Evolutionary conservation across 139 green algal genomes (phyloP).

Genomic region (Edaphochlamys debaryana): DNA sequence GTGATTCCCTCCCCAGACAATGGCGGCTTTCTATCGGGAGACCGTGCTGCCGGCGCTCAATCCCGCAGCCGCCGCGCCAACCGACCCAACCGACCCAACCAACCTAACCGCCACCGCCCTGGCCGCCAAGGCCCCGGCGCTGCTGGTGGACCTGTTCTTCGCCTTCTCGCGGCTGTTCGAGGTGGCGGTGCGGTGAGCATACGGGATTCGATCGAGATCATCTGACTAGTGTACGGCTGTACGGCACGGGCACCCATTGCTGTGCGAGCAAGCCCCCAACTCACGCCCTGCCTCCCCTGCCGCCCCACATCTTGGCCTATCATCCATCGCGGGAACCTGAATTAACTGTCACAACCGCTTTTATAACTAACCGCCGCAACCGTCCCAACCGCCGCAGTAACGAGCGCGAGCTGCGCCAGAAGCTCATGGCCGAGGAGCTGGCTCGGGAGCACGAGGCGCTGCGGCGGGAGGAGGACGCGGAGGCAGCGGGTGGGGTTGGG

Average conservation of each 20-base stretch:
- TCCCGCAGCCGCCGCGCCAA: not conserved
- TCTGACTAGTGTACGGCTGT: too few species aligned
- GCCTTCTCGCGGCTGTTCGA: constrained; percentile 37
- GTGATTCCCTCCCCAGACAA: constrained; percentile 17
- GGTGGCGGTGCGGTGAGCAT: constrained; percentile 4
- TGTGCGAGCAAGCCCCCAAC: too few species aligned
- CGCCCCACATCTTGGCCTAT: too few species aligned
- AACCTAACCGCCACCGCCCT: not conserved
- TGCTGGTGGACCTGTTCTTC: constrained; percentile 30
- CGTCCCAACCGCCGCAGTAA: not conserved
- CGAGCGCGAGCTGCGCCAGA: constrained; percentile 9
- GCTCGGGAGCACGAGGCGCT: not conserved
- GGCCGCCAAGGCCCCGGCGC: not conserved
- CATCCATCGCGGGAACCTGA: too few species aligned
- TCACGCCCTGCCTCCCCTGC: too few species aligned
- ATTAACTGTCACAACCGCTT: too few species aligned
- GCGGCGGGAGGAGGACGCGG: not conserved
- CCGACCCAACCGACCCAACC: too few species aligned
- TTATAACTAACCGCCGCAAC: too few species aligned
- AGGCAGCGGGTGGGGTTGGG: not conserved
- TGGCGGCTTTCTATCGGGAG: constrained; percentile 26
- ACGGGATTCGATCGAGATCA: too few species aligned
- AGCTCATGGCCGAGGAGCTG: not conserved
- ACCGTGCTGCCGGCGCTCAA: constrained; percentile 17
- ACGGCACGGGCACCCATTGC: too few species aligned